Evolutionary conservation across 805 yeast species (phyloP), one percentile per base, ranked within the genome.

Genomic region (Cyberlindnera mrakii): DNA sequence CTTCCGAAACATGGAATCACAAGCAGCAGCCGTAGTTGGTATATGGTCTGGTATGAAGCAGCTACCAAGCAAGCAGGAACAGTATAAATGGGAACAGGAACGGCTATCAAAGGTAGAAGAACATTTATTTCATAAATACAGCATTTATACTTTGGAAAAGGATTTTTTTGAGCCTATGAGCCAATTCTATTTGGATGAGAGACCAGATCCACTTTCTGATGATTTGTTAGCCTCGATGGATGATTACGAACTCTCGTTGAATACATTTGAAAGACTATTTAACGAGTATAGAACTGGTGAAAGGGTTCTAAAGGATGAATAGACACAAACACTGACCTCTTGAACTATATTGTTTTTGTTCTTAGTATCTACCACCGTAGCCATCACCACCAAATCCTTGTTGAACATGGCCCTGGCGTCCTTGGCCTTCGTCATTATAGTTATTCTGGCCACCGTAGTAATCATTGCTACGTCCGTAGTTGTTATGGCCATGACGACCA

Each of bases 21-120:
- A 66, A 37, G 75, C 78, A 2, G 72, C 77, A n/a, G 78, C 80
- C 0, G 61, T 77, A 39, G 76, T 78, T 14, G 81, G 81, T n/a
- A 71, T 74, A 4, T 77, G 79, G 77, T 63, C 77, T 2, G 67
- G 67, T 14, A 60, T 61, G 25, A 59, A 55, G 20, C 13, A 48
- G 10, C 53, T 75, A 20, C 80, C 81, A 1, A 35, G 66, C 0
- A 47, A 53, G 14, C 64, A 64, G 23, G 72, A 67, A 19, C 77
- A 73, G 52, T 43, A 41, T 16, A 44, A 52, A 8, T 68, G 72
- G 68, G 68, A 63, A 30, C 17, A 44, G 7, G 42, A 55, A 8
- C 50, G 64, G 36, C 40, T 64, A 25, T 38, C 40, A 3, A 48
- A 49, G 13, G 65, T 48, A 1, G 47, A 45, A 27, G 57, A 49